Evolutionary conservation across 768 basidiomycete species (phyloP), one percentile per base, ranked within the genome.

Genomic region (Tricholoma sp.): DNA sequence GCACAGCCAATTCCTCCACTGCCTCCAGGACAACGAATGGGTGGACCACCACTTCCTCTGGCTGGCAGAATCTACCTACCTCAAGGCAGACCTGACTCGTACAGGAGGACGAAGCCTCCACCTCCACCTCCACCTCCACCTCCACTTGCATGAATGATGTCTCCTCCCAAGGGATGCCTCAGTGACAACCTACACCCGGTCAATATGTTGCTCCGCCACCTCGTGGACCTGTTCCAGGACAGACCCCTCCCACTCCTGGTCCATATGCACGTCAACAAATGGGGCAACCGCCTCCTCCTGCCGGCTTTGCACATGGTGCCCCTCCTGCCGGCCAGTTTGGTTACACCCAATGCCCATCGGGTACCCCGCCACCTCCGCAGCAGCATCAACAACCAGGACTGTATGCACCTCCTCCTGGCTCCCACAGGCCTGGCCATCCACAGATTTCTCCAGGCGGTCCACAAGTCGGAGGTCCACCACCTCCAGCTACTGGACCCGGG

Each of bases 191-290:
- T 2, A 75, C 77, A 27, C 79, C 79, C 6, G 75, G 78, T 47
- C 83, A 78, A 54, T 83, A 80, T 62, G 79, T 73, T 4, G 71
- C 74, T 22, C 79, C 81, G 7, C 79, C 75, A 16, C 62, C 68
- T 4, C 71, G 72, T 16, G 75, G 69, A n/a, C 72, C 76, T 34
- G 52, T 72, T 18, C 67, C 76, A 35, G 76, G 77, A 39, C 79
- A 77, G 59, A 69, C 77, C 0, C 75, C 76, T n/a, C 76, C 79
- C 21, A 75, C 77, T 5, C 70, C 71, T 2, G 72, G 73, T 29
- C 72, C 72, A 8, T 76, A 76, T 39, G 71, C 69, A n/a, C 70
- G 73, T 21, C 74, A 74, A 1, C 70, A 70, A 6, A 68, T 60
- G 10, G 66, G 64, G 19, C 64, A 57, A 39, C 59, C 59, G 10